A percentile compares a stretch with the other conserved stretches of the same genome.
These are phyloP conservation scores for Backusella australiensis DNA, from an alignment of 192 early-diverging fungal genomes.

Conservation along the genomic window DNA sequence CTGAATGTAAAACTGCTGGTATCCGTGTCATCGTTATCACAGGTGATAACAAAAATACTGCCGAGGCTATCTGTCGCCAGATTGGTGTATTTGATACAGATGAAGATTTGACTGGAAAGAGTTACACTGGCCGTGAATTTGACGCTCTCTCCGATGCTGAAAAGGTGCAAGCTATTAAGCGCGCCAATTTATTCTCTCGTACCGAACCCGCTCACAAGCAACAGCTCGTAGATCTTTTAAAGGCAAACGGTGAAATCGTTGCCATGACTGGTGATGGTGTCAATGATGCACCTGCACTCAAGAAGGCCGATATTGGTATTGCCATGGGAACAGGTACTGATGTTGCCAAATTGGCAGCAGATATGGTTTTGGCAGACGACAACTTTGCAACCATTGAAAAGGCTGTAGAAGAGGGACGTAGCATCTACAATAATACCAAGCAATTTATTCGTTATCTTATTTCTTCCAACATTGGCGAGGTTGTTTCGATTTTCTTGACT, in stretches of 20 bases:
- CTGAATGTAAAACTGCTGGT: conserved; percentile 87
- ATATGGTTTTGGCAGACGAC: conserved; percentile 97
- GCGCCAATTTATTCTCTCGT: conserved; percentile 87
- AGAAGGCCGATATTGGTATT: conserved; percentile 98
- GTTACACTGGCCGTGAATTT: conserved; percentile 95
- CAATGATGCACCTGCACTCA: conserved; percentile 97
- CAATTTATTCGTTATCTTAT: conserved; percentile 99
- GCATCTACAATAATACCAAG: conserved; percentile 99
- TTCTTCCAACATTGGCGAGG: conserved; percentile 98
- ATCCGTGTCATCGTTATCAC: conserved; percentile 99
- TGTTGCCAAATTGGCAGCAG: conserved; percentile 96
- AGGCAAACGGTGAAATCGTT: conserved; percentile 78
- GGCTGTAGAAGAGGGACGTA: conserved; percentile 96
- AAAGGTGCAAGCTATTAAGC: conserved; percentile 68
- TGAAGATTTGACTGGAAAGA: conserved; percentile 63
- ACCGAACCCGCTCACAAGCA: conserved; percentile 96
- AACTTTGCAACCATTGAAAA: conserved; percentile 98
- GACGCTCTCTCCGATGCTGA: conserved; percentile 75
- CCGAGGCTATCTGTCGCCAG: conserved; percentile 91
- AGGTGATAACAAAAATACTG: conserved; percentile 97
- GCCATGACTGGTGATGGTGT: conserved; percentile 99
- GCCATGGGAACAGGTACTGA: conserved; percentile 99
- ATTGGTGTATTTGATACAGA: conserved; percentile 87
- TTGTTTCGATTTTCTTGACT: conserved; percentile 96
- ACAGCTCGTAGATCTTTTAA: conserved; percentile 89